phyloP scores from a whole-genome alignment of 495 filamentous ascomycete species.

The Penicillium lagena region DNA sequence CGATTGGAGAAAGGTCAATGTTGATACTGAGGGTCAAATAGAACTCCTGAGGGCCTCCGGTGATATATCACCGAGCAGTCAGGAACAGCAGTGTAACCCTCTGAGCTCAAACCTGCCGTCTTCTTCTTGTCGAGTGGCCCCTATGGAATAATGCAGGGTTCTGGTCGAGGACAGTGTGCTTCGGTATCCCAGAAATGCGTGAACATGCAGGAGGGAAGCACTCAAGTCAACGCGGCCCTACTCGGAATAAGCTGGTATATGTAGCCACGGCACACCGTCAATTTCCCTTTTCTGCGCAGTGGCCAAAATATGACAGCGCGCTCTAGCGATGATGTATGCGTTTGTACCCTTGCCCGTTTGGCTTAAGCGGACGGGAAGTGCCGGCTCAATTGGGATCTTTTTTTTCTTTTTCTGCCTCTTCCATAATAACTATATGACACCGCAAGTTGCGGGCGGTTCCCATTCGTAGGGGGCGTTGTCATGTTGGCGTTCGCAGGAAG shows the following conservation, averaged over 20 bases:
- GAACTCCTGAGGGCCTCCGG: not conserved
- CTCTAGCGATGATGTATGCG: constrained; percentile 1
- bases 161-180: constrained; percentile 2
- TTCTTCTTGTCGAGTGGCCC: constrained; percentile 1
- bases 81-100: constrained; percentile 14
- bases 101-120: constrained; percentile 1
- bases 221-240: constrained; percentile 4
- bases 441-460: constrained; percentile 1
- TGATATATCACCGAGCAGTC: constrained; percentile 13
- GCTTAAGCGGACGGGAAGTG: constrained; percentile 8
- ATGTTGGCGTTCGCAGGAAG: not conserved
- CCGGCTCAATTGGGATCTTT: constrained; percentile 8
- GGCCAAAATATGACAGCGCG: constrained; percentile 9
- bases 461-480: not conserved
- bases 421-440: not conserved
- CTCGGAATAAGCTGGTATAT: constrained; percentile 5
- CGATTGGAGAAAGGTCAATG: too few relatives aligned
- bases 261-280: constrained; percentile 1
- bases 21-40: too few relatives aligned
- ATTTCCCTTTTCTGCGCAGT: not conserved
- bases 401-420: constrained; percentile 1
- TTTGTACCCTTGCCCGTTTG: constrained; percentile 17
- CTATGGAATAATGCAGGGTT: constrained; percentile 12
- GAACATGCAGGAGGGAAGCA: constrained; percentile 5
- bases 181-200: constrained; percentile 3